phyloP scores from a whole-genome alignment of 2,329 filamentous ascomycete species.

The Colletotrichum melonis region DNA sequence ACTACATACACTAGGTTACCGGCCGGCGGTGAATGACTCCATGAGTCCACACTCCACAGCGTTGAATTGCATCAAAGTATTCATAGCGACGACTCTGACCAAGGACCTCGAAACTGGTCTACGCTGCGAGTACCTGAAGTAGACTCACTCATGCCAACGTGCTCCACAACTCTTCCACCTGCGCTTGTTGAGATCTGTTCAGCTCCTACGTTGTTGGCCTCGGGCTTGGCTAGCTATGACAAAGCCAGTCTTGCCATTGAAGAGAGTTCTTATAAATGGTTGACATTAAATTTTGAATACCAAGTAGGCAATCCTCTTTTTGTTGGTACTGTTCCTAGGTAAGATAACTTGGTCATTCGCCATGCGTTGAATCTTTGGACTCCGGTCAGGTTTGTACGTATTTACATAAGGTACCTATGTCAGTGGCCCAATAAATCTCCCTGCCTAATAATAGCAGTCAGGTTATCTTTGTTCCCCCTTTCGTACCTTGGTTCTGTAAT shows the following conservation, averaged over 20 bases:
- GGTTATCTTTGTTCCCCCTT: background rate
- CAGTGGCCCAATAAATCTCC: background rate
- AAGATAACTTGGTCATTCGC: no score
- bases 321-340: no score
- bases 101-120: background rate
- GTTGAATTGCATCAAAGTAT: background rate
- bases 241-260: background rate
- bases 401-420: background rate
- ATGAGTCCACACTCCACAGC: background rate
- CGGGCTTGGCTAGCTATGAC: background rate
- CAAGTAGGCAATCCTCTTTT: background rate
- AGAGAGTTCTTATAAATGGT: background rate
- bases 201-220: background rate
- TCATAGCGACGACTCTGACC: background rate
- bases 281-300: background rate
- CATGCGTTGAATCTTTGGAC: no score
- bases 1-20: background rate
- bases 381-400: no score
- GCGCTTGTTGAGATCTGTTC: background rate
- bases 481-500: no score
- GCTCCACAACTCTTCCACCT: background rate
- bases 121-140: no score
- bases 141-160: background rate
- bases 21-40: conserved; percentile 15
- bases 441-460: background rate